phyloP scores from a whole-genome alignment of 192 early-diverging fungal genomes.

The Obelidium mucronatum region DNA sequence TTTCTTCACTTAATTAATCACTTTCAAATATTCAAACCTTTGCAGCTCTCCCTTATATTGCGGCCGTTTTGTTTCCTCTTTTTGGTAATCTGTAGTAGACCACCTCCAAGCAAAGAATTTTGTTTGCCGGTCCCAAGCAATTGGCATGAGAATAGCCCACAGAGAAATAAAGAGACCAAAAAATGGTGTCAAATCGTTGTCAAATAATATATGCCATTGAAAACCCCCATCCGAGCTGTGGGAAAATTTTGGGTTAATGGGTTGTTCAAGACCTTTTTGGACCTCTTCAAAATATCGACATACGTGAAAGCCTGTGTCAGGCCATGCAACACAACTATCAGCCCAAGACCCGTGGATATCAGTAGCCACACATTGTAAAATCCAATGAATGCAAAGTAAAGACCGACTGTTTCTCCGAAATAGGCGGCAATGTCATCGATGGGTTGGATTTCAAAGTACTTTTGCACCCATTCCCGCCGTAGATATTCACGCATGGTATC shows the following conservation, averaged over 20 bases:
- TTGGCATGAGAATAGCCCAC: conserved; percentile 53
- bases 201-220: conserved; percentile 56
- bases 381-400: conserved; percentile 71
- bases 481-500: conserved; percentile 37
- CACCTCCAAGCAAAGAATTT: conserved; percentile 56
- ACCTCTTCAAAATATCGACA: neutral
- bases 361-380: conserved; percentile 65
- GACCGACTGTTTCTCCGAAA: conserved; percentile 67
- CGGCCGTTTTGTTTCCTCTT: conserved; percentile 56
- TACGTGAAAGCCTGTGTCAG: conserved; percentile 22
- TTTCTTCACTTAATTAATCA: too few species aligned
- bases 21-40: conserved; percentile 19
- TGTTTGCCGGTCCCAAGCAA: conserved; percentile 61
- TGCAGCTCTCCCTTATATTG: conserved; percentile 47
- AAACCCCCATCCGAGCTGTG: conserved; percentile 28
- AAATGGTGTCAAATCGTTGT: conserved; percentile 61
- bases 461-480: conserved; percentile 20
- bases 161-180: conserved; percentile 64
- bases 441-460: conserved; percentile 49
- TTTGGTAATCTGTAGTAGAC: conserved; percentile 59
- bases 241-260: too few species aligned
- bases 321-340: conserved; percentile 64
- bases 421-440: conserved; percentile 60
- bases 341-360: conserved; percentile 46
- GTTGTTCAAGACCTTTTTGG: too few species aligned